Percentiles rank a stretch among this genome's conserved stretches.
Evolutionary conservation across 202 grass and related monocot species (phyloP).

Genomic region (Schoenoplectus triqueter): DNA sequence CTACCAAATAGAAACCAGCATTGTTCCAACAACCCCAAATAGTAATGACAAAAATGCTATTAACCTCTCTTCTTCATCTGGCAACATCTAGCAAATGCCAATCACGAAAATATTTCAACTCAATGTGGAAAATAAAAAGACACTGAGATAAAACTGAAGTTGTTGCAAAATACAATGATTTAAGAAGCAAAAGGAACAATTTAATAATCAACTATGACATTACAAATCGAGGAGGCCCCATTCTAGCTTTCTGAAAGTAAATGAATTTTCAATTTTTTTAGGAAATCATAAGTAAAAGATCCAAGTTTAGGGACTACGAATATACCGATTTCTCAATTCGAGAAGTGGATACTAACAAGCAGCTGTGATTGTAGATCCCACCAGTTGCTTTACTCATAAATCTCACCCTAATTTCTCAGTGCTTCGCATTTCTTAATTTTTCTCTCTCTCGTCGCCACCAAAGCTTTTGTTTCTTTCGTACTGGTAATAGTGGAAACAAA

Average conservation of each 20-base stretch:
- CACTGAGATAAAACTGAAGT: constrained; percentile 8
- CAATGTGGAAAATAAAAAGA: not conserved
- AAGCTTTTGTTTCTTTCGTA: constrained; percentile 32
- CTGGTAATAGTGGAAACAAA: constrained; percentile 39
- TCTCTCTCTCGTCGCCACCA: not conserved
- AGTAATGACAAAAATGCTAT: constrained; percentile 21
- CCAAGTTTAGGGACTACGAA: constrained; percentile 31
- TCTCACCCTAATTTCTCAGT: constrained; percentile 42
- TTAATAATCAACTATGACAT: not conserved
- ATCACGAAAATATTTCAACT: constrained; percentile 12
- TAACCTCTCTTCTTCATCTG: not conserved
- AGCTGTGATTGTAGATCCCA: constrained; percentile 36
- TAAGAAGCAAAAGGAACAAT: constrained; percentile 6
- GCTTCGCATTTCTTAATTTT: constrained; percentile 8
- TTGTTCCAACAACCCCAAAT: constrained; percentile 31
- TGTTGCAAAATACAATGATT: constrained; percentile 18
- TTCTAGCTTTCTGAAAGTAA: not conserved
- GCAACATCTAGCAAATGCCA: constrained; percentile 9
- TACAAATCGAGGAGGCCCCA: not conserved
- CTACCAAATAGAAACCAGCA: constrained; percentile 31
- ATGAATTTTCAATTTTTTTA: not conserved
- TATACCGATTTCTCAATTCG: constrained; percentile 27
- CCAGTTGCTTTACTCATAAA: constrained; percentile 38
- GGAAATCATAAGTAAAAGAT: constrained; percentile 33
- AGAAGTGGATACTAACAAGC: constrained; percentile 36